Percentiles rank a stretch among this genome's conserved stretches.
phyloP scores from a whole-genome alignment of 2,329 filamentous ascomycete genomes.

The Aspergillus latus region DNA sequence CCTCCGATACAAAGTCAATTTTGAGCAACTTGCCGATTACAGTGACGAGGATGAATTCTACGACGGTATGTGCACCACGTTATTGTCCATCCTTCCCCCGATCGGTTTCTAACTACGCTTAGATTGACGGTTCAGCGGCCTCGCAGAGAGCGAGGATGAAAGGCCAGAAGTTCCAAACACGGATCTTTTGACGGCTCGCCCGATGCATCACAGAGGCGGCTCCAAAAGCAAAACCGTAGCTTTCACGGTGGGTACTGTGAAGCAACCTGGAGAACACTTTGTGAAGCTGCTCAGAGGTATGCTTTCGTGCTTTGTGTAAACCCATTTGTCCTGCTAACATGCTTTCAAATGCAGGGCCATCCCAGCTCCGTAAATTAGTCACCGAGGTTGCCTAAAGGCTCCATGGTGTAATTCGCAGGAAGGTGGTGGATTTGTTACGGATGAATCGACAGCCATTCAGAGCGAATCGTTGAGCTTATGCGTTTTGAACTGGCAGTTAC shows the following conservation, averaged over 20 bases:
- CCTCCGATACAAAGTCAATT: constrained; percentile 99
- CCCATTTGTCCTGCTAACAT: not conserved
- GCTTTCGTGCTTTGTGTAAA: constrained; percentile 2
- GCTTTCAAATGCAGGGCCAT: constrained; percentile 36
- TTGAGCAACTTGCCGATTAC: constrained; percentile 93
- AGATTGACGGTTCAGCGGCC: constrained; percentile 90
- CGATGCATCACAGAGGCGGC: constrained; percentile 37
- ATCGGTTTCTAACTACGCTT: constrained; percentile 12
- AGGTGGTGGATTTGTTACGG: constrained; percentile 26
- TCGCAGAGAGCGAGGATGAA: constrained; percentile 83
- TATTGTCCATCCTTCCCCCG: not conserved
- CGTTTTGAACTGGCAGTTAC: constrained; percentile 21
- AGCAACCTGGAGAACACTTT: constrained; percentile 33
- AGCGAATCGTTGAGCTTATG: constrained; percentile 19
- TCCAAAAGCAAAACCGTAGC: constrained; percentile 34
- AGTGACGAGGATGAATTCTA: constrained; percentile 93
- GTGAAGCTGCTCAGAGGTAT: constrained; percentile 43
- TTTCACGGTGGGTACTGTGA: constrained; percentile 32
- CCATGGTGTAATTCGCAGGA: constrained; percentile 31
- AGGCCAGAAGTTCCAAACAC: constrained; percentile 59
- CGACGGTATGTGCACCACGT: constrained; percentile 54
- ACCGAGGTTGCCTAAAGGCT: constrained; percentile 28
- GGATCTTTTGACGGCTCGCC: constrained; percentile 58
- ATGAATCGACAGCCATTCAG: constrained; percentile 14
- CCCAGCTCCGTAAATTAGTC: constrained; percentile 44